A percentile compares a stretch with the other conserved stretches of the same genome.
Conservation (phyloP, 2,329 filamentous ascomycete species). For the Fonsecaea erecta region DNA sequence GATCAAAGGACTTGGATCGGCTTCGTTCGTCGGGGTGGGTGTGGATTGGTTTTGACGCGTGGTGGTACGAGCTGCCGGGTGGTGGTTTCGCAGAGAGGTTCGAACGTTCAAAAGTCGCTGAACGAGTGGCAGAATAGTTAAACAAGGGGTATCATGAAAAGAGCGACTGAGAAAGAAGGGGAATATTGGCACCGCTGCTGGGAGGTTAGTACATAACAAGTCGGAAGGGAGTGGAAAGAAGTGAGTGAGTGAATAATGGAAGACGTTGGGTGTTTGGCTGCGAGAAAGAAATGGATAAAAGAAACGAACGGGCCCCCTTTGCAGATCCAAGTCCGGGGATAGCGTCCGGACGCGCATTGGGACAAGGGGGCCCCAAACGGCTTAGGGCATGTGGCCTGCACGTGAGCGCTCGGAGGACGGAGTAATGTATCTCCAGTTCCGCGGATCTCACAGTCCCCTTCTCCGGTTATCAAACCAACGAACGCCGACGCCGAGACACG, state of each 20-base stretch:
- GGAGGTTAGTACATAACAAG: constrained; percentile 18
- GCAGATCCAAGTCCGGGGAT: constrained; percentile 12
- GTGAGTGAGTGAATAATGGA: constrained; percentile 14
- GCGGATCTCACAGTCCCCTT: not conserved
- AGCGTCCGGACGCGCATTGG: not conserved
- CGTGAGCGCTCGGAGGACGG: not conserved
- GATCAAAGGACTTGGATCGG: constrained; percentile 1
- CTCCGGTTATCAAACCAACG: not conserved
- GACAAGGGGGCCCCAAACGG: constrained; percentile 4
- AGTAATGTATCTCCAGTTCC: constrained; percentile 15
- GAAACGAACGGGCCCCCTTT: constrained; percentile 2
- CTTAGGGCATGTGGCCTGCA: not conserved
- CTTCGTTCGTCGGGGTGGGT: constrained; percentile 5
- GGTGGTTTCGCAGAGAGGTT: not conserved
- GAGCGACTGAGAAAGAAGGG: constrained; percentile 24
- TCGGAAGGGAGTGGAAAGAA: constrained; percentile 4
- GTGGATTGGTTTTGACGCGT: constrained; percentile 14
- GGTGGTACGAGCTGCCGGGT: constrained; percentile 12
- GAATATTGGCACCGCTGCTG: constrained; percentile 4
- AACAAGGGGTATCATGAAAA: constrained; percentile 5
- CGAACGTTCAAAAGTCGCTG: not conserved
- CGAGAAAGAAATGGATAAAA: constrained; percentile 13
- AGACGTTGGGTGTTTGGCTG: constrained; percentile 10
- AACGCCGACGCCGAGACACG: not conserved
- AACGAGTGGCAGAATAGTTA: constrained; percentile 18